Evolutionary conservation across 306 rosid genomes (phyloP).

Genomic region (Fragaria ananassa): DNA sequence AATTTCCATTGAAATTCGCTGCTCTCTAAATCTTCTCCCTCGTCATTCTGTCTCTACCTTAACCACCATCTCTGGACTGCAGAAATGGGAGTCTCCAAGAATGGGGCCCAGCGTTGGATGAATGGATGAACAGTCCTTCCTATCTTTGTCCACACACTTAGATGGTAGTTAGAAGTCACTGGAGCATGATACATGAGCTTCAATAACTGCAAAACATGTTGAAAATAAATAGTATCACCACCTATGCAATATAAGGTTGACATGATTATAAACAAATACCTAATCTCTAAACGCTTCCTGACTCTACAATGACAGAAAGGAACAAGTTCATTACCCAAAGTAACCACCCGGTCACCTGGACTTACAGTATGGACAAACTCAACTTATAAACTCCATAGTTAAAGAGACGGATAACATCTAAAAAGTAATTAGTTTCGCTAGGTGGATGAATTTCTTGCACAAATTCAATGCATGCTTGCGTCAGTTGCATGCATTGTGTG

Average conservation of each 20-base stretch:
- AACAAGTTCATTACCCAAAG: neutral
- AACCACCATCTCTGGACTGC: conserved; percentile 92
- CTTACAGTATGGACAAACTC: neutral
- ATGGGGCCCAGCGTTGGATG: conserved; percentile 59
- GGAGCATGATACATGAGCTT: conserved; percentile 96
- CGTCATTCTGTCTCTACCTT: conserved; percentile 44
- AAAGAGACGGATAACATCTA: neutral
- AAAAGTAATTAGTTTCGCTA: neutral
- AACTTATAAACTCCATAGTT: neutral
- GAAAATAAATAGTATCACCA: neutral
- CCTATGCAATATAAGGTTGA: neutral
- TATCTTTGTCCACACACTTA: conserved; percentile 75
- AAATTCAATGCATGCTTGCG: neutral
- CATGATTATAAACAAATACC: neutral
- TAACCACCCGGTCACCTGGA: neutral
- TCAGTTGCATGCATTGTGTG: neutral
- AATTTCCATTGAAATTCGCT: neutral
- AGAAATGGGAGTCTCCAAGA: conserved; percentile 65
- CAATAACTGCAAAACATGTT: conserved; percentile 51
- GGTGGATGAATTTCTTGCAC: neutral
- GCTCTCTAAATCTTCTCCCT: neutral
- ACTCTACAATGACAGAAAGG: neutral
- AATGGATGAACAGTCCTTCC: conserved; percentile 58
- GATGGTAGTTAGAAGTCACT: conserved; percentile 77
- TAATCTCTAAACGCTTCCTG: neutral